Base-by-base conservation (phyloP, 2,329 filamentous ascomycete species). In the Ilyonectria sp. region DNA sequence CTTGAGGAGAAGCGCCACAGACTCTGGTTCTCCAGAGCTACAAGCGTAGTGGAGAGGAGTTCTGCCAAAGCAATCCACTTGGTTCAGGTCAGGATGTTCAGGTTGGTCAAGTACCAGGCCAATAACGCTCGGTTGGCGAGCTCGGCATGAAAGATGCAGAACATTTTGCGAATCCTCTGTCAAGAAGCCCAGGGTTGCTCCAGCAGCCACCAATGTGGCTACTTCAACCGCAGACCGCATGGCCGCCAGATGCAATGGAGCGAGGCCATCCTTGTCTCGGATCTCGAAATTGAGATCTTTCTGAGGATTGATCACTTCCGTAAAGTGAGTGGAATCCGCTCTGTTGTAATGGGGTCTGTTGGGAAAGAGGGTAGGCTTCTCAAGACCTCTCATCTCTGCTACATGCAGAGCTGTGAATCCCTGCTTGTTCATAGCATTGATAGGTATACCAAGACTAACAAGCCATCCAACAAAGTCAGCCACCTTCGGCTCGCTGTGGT, bases 1-100 rank as follows among this genome's bases (percentile, higher is more conserved):
- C 4, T 55, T 31, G 9, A 74, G 59, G 1, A 75, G 69, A 7
- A 69, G 46, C 2, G 55, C 55, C 1, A 75, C 69, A 1, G 49
- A 69, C 31, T 75, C 73, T 0, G 64, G 19, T 4, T 74, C 66
- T 9, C 73, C 72, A 3, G 73, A 75, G 19, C 43, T 59, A 6
- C 69, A 72, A 3, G 73, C 72, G 31, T 72, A 72, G 35, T 71
- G 55, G 1, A 75, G 59, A 2, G 73, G 72, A 5, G 73, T 74
- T 63, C 68, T 67, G 0, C 69, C 68, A 62, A 54, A 53, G 1
- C 15, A 1, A n/a, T 75, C 72, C 8, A 52, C 15, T 26, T 71
- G 68, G 6, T 75, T 68, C 1, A 75, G 13, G 3, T 72, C 26
- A 2, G 67, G 1, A n/a, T 1, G 5, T 6, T 10, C 31, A 0